These are phyloP conservation scores for Rosa rugosa DNA, from an alignment of 306 rosid species.

Conservation along the genomic window DNA sequence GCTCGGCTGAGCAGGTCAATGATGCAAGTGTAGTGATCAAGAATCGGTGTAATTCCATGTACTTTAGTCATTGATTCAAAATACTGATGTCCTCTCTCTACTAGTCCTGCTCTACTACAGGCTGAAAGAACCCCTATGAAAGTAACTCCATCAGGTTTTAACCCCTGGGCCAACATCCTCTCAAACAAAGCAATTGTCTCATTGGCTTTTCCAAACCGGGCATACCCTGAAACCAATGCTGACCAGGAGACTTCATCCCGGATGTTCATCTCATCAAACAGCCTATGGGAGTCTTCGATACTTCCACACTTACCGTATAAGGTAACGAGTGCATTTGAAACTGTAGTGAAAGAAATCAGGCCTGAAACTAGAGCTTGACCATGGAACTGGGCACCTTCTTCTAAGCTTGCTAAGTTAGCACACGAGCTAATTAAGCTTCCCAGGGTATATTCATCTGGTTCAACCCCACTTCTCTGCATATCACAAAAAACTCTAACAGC, in stretches of 20 bases:
- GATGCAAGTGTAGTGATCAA: conserved; percentile 87
- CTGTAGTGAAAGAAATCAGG: conserved; percentile 57
- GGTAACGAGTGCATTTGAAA: conserved; percentile 86
- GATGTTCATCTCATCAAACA: conserved; percentile 67
- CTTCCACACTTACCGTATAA: conserved; percentile 88
- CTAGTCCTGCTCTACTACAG: conserved; percentile 89
- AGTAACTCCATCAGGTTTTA: conserved; percentile 81
- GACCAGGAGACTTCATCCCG: conserved; percentile 92
- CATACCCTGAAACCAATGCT: conserved; percentile 83
- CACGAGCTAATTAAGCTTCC: conserved; percentile 93
- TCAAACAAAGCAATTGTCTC: conserved; percentile 71
- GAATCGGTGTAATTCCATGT: conserved; percentile 61
- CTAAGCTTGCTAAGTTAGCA: conserved; percentile 90
- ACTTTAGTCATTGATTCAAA: conserved; percentile 67
- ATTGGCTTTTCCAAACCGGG: conserved; percentile 74
- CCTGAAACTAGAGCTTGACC: conserved; percentile 77
- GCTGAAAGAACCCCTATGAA: conserved; percentile 93
- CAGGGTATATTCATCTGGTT: conserved; percentile 77
- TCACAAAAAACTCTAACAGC: conserved; percentile 71
- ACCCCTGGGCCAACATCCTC: conserved; percentile 58
- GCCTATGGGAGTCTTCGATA: conserved; percentile 55
- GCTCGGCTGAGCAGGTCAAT: conserved; percentile 87
- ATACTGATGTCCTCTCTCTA: conserved; percentile 69
- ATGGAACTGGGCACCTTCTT: conserved; percentile 95
- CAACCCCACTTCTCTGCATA: conserved; percentile 76